phyloP scores from a whole-genome alignment of 164 flowering plant genomes.

The Umbellularia californica region DNA sequence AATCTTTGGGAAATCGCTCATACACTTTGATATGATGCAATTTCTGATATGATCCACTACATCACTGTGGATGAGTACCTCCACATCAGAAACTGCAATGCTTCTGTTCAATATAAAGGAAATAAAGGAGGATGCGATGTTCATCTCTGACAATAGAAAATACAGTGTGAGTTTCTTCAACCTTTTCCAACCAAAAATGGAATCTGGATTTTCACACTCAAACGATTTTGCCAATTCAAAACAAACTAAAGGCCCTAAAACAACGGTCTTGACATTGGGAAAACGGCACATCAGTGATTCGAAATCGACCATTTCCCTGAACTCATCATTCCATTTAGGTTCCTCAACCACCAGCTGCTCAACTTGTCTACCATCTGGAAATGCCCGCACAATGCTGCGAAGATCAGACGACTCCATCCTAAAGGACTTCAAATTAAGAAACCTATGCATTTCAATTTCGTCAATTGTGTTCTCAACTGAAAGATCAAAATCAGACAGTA shows the following conservation, averaged over 20 bases:
- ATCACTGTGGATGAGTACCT: conserved; percentile 25
- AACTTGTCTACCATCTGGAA: conserved; percentile 22
- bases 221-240: conserved; percentile 27
- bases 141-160: conserved; percentile 23
- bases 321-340: conserved; percentile 9
- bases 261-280: conserved; percentile 30
- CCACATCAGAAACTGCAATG: conserved; percentile 27
- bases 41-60: conserved; percentile 15
- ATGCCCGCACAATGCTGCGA: conserved; percentile 12
- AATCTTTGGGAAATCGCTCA: conserved; percentile 22
- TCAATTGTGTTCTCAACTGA: conserved; percentile 26
- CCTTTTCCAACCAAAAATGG: neutral
- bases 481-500: conserved; percentile 31
- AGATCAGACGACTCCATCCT: conserved; percentile 29
- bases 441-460: conserved; percentile 13
- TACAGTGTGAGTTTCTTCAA: conserved; percentile 26
- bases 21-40: conserved; percentile 27
- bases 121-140: conserved; percentile 22
- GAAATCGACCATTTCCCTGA: conserved; percentile 14
- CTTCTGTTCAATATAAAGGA: conserved; percentile 27
- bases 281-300: conserved; percentile 22
- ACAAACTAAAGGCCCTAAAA: conserved; percentile 33
- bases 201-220: conserved; percentile 11
- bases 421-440: conserved; percentile 28
- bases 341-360: conserved; percentile 29